These are phyloP conservation scores for Gossypium rotundifolium DNA, from an alignment of 345 rosid genomes.

Conservation along the genomic window DNA sequence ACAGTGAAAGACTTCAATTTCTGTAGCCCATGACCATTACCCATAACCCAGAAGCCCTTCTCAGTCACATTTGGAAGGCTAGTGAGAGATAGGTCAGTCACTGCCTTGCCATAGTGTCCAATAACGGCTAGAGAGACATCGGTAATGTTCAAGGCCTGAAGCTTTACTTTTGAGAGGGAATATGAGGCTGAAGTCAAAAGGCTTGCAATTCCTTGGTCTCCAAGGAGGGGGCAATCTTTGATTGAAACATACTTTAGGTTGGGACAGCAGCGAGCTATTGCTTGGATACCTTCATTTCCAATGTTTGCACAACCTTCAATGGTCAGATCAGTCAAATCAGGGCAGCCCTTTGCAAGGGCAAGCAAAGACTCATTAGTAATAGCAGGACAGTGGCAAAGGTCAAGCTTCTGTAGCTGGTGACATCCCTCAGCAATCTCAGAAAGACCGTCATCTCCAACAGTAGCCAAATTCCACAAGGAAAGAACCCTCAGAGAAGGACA, in stretches of 20 bases:
- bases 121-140: slow-evolving; percentile 82
- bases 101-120: slow-evolving; percentile 77
- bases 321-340: slow-evolving; percentile 61
- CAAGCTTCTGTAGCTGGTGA: slow-evolving; percentile 68
- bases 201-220: slow-evolving; percentile 81
- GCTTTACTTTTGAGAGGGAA: slow-evolving; percentile 59
- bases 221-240: slow-evolving; percentile 65
- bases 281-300: slow-evolving; percentile 70
- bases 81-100: slow-evolving; percentile 61
- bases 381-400: slow-evolving; percentile 53
- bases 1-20: slow-evolving; percentile 60
- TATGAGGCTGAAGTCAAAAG: slow-evolving; percentile 45
- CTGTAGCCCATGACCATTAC: slow-evolving; percentile 76
- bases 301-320: slow-evolving; percentile 71
- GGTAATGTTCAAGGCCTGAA: slow-evolving; percentile 63
- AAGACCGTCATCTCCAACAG: slow-evolving; percentile 60
- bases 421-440: slow-evolving; percentile 80
- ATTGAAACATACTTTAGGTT: slow-evolving; percentile 66
- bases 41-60: slow-evolving; percentile 98
- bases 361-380: slow-evolving; percentile 59
- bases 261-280: slow-evolving; percentile 55
- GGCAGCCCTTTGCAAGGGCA: slow-evolving; percentile 63
- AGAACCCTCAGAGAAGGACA: slow-evolving; percentile 70
- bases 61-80: slow-evolving; percentile 57
- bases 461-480: slow-evolving; percentile 66